Evolutionary conservation across 805 yeast genomes (phyloP), one percentile per base, ranked within the genome.

Genomic region (Lachancea dasiensis): DNA sequence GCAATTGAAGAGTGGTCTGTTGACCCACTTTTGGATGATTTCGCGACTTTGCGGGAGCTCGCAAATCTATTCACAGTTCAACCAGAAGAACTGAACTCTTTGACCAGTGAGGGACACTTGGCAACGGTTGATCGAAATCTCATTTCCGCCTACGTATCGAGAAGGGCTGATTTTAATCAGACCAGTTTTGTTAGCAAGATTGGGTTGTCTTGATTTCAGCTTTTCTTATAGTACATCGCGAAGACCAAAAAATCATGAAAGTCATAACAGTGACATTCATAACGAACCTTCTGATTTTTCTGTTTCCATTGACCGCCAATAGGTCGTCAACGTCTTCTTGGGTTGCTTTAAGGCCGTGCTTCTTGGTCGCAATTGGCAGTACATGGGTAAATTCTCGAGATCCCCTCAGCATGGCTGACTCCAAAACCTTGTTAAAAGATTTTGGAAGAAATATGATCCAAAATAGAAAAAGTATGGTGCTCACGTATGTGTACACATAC

Each of bases 21-120:
- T 11, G 69, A 71, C 2, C 77, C 73, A 28, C 61, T 85, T 20
- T 64, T 77, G 3, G 83, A 78, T 23, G 71, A 72, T 40, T 81
- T 84, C 62, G 77, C 76, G 35, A 70, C 86, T 9, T 63, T 89
- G 45, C 75, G 86, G 54, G 95, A 87, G 48, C 73, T 89, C 44
- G 86, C 90, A 22, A 86, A 85, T 51, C 64, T 89, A 42, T 89
- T 80, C 58, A 81, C 95, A 0, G 95, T 86, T 13, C 92, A 84
- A 53, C 82, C 90, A 2, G 83, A 83, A 40, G 70, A 85, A 49
- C 64, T 87, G 38, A 78, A 78, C 45, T 83, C 95, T 1, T 68
- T 87, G 52, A 77, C 86, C 2, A 77, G 79, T 27, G 95, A 86
- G 52, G 92, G 95, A 1, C 86, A 79, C 49, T 65, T 87, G 45